Evolutionary conservation across 176 grass and related monocot genomes (phyloP).

Genomic region (Zea luxurians): DNA sequence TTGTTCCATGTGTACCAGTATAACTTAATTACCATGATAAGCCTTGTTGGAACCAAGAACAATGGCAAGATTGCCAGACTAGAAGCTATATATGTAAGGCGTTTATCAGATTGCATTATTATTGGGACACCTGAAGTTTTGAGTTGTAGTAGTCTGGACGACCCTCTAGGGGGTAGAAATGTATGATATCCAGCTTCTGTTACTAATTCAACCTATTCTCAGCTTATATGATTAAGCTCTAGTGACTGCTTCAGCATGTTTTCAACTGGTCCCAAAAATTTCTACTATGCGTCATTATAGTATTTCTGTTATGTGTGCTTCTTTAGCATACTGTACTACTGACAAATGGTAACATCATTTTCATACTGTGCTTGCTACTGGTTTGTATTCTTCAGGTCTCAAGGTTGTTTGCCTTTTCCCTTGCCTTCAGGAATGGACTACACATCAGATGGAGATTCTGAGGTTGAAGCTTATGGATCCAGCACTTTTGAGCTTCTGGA

Average conservation of each 20-base stretch:
- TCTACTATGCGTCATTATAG: not conserved
- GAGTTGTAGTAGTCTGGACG: not conserved
- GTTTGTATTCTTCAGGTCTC: conserved; percentile 7
- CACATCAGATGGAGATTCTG: conserved; percentile 47
- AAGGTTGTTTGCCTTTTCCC: not conserved
- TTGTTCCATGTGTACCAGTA: not conserved
- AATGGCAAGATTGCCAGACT: not conserved
- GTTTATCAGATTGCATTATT: not conserved
- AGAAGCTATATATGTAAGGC: not conserved
- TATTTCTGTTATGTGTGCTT: conserved; percentile 3
- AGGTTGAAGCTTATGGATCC: conserved; percentile 53
- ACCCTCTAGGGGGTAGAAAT: not conserved
- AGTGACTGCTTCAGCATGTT: not conserved
- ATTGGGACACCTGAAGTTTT: not conserved
- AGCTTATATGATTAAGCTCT: not conserved
- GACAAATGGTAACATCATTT: not conserved
- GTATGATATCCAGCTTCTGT: not conserved
- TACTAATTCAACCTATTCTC: not conserved
- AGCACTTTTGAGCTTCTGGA: conserved; percentile 43
- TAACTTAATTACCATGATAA: not conserved
- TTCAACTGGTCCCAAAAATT: not conserved
- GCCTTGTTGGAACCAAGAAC: not conserved
- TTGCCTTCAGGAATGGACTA: conserved; percentile 47
- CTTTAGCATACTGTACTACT: conserved; percentile 11
- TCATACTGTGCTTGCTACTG: not conserved